Conservation (phyloP, 2,329 filamentous ascomycete genomes). For the Ophiostoma australiae region DNA sequence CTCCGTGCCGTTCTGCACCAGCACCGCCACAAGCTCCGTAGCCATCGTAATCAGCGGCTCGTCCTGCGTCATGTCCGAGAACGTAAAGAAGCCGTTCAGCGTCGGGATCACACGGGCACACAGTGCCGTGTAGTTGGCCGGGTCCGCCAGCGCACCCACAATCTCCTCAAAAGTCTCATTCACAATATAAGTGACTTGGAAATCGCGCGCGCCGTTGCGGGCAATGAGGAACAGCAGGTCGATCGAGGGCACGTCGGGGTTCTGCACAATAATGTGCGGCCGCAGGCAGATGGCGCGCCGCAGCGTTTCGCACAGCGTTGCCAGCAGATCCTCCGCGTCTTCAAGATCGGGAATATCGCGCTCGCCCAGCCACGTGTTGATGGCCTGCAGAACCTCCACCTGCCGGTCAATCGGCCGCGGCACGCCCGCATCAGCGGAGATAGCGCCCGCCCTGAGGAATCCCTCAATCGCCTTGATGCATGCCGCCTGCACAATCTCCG, state of each 20-base stretch:
- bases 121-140: constrained; percentile 67
- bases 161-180: constrained; percentile 90
- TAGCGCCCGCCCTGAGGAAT: constrained; percentile 44
- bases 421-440: not conserved
- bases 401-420: constrained; percentile 43
- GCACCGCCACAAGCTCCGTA: constrained; percentile 72
- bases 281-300: constrained; percentile 78
- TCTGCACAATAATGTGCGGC: constrained; percentile 65
- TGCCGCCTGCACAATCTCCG: constrained; percentile 81
- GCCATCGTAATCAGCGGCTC: constrained; percentile 79
- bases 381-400: constrained; percentile 53
- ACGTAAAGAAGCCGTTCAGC: constrained; percentile 81
- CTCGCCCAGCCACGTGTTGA: constrained; percentile 67
- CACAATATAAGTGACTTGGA: constrained; percentile 82
- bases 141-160: constrained; percentile 61
- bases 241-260: constrained; percentile 62
- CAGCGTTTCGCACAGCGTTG: constrained; percentile 82
- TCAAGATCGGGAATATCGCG: constrained; percentile 80
- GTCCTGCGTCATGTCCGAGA: constrained; percentile 79
- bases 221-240: constrained; percentile 84
- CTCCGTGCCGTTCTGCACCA: constrained; percentile 76
- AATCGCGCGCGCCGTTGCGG: constrained; percentile 82
- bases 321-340: constrained; percentile 86
- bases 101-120: constrained; percentile 84
- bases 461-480: constrained; percentile 82